Evolutionary conservation across 192 early-diverging fungal genomes (phyloP).

Genomic region (Coemansia nantahalensis): DNA sequence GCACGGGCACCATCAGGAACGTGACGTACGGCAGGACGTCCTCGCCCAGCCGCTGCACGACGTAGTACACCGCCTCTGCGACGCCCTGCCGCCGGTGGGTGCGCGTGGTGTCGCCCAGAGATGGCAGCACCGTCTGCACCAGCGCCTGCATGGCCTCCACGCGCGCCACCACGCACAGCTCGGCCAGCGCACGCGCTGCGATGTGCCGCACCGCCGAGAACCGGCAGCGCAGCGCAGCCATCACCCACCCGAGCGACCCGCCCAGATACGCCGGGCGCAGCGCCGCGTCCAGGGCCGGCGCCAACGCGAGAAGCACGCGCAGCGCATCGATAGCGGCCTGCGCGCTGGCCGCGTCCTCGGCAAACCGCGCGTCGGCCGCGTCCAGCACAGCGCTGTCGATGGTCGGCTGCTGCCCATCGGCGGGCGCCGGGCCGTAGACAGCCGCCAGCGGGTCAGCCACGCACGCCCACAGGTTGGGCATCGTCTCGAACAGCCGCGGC

Average conservation of each 20-base stretch:
- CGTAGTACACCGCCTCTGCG: slow-evolving; percentile 78
- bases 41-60: slow-evolving; percentile 75
- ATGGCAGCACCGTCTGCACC: slow-evolving; percentile 73
- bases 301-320: slow-evolving; percentile 66
- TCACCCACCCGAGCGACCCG: slow-evolving; percentile 63
- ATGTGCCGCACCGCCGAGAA: slow-evolving; percentile 75
- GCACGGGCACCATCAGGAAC: slow-evolving; percentile 93
- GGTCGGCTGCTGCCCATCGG: background rate
- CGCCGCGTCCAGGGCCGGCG: slow-evolving; percentile 52
- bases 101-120: slow-evolving; percentile 68
- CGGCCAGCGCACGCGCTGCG: slow-evolving; percentile 75
- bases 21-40: slow-evolving; percentile 94
- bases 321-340: slow-evolving; percentile 80
- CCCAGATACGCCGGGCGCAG: slow-evolving; percentile 55
- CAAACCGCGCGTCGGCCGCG: slow-evolving; percentile 23
- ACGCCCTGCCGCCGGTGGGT: slow-evolving; percentile 80
- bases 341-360: slow-evolving; percentile 2
- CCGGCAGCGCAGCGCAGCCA: slow-evolving; percentile 61
- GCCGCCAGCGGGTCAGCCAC: slow-evolving; percentile 28
- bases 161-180: slow-evolving; percentile 66
- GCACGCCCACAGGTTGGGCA: slow-evolving; percentile 47
- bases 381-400: slow-evolving; percentile 8
- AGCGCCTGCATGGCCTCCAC: slow-evolving; percentile 74
- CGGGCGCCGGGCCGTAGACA: slow-evolving; percentile 8
- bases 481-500: slow-evolving; percentile 15